phyloP scores from a whole-genome alignment of 768 basidiomycete genomes.

The Leucocoprinus birnbaumii region DNA sequence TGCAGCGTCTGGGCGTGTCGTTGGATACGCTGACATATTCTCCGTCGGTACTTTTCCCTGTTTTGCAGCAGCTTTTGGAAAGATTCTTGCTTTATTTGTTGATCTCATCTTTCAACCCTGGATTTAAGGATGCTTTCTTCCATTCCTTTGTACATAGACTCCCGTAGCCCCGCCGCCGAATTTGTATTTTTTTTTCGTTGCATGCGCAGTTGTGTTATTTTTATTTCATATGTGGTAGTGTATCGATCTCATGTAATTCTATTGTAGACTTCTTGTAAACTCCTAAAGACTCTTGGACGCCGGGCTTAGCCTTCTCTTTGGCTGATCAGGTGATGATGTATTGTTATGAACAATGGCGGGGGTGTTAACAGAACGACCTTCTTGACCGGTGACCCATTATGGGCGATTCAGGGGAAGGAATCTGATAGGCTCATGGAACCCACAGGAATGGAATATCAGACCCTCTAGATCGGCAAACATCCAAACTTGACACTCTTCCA shows the following conservation, averaged over 20 bases:
- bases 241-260: neutral
- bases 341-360: neutral
- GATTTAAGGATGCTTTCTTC: neutral
- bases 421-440: neutral
- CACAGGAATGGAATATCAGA: constrained; percentile 2
- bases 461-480: neutral
- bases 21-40: too few species aligned
- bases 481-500: neutral
- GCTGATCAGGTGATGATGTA: too few species aligned
- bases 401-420: neutral
- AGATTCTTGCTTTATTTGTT: neutral
- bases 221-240: constrained; percentile 1
- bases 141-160: neutral
- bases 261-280: neutral
- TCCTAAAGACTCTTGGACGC: too few species aligned
- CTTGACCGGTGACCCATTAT: neutral
- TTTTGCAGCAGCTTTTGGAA: neutral
- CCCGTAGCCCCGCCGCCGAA: neutral
- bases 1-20: too few species aligned
- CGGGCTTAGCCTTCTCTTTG: too few species aligned
- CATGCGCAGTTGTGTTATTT: neutral
- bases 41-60: neutral
- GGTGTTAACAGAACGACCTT: neutral
- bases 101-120: neutral
- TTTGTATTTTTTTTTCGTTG: neutral